phyloP scores from a whole-genome alignment of 805 yeast species.

The Priceomyces fermenticarens region DNA sequence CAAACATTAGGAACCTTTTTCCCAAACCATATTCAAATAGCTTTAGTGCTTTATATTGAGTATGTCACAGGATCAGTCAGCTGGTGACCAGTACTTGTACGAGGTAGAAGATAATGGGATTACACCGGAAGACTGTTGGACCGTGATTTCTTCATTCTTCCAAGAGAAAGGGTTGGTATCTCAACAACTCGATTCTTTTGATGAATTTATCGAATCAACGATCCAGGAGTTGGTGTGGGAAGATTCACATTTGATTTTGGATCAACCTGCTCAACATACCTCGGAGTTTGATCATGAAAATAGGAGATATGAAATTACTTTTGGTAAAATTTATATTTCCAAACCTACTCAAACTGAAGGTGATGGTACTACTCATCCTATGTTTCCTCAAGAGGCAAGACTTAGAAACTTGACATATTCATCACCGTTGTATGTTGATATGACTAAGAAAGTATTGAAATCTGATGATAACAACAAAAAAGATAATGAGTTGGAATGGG shows the following conservation, averaged over 20 bases:
- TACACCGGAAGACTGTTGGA: conserved; percentile 99
- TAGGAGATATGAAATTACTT: conserved; percentile 92
- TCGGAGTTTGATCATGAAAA: conserved; percentile 86
- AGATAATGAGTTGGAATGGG: conserved; percentile 45
- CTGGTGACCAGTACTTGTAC: conserved; percentile 65
- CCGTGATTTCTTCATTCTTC: conserved; percentile 93
- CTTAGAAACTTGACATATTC: conserved; percentile 94
- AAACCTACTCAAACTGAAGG: conserved; percentile 99
- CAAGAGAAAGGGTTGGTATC: conserved; percentile 96
- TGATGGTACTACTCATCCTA: conserved; percentile 98
- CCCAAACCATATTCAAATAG: neutral
- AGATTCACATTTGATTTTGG: conserved; percentile 89
- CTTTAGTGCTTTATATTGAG: conserved; percentile 3
- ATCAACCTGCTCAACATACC: conserved; percentile 97
- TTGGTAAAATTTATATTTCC: conserved; percentile 94
- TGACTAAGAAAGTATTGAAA: conserved; percentile 84
- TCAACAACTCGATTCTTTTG: conserved; percentile 96
- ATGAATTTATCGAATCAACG: conserved; percentile 94
- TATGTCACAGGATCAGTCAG: conserved; percentile 13
- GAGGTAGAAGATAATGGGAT: conserved; percentile 63
- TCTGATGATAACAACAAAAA: conserved; percentile 66
- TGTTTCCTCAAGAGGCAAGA: conserved; percentile 98
- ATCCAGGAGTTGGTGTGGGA: conserved; percentile 97
- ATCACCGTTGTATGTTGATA: conserved; percentile 93
- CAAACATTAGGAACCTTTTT: conserved; percentile 1